phyloP scores from a whole-genome alignment of 2,329 filamentous ascomycete species.

The Trichoderma sp. region DNA sequence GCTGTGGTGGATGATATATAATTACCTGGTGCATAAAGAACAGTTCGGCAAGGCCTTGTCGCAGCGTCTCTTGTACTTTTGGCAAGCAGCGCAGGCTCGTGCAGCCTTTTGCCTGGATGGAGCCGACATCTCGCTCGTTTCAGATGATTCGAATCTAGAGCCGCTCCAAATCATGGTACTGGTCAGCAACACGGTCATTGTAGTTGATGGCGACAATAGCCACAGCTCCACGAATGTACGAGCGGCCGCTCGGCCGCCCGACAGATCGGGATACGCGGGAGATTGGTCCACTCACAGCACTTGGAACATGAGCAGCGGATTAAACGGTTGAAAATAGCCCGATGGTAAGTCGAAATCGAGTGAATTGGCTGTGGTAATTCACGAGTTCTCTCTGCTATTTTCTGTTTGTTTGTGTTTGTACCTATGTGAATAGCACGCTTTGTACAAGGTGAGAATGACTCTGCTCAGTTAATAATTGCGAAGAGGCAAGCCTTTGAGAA shows the following conservation, averaged over 20 bases:
- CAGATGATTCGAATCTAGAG: constrained; percentile 3
- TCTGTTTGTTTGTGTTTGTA: not conserved
- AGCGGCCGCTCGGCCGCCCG: constrained; percentile 24
- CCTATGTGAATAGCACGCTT: not conserved
- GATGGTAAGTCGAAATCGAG: not conserved
- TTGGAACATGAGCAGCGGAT: constrained; percentile 22
- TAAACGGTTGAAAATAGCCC: not conserved
- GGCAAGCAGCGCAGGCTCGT: constrained; percentile 29
- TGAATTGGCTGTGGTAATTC: not conserved
- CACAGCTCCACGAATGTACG: not conserved
- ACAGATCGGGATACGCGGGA: constrained; percentile 15
- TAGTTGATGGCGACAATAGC: constrained; percentile 7
- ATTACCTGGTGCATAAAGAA: constrained; percentile 28
- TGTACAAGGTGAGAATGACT: not conserved
- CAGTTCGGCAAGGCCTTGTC: constrained; percentile 29
- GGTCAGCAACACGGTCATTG: not conserved
- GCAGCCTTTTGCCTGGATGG: constrained; percentile 12
- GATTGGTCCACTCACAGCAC: constrained; percentile 22
- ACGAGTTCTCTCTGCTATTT: not conserved
- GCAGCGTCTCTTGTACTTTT: constrained; percentile 31
- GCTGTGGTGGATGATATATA: not conserved
- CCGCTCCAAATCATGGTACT: not conserved
- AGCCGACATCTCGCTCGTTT: constrained; percentile 1
- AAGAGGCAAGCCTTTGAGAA: not conserved
- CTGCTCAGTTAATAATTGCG: not conserved